Evolutionary conservation across 352 stramenopile species (phyloP), one percentile per base, ranked within the genome.

Genomic region (Phytopythium aichiense): DNA sequence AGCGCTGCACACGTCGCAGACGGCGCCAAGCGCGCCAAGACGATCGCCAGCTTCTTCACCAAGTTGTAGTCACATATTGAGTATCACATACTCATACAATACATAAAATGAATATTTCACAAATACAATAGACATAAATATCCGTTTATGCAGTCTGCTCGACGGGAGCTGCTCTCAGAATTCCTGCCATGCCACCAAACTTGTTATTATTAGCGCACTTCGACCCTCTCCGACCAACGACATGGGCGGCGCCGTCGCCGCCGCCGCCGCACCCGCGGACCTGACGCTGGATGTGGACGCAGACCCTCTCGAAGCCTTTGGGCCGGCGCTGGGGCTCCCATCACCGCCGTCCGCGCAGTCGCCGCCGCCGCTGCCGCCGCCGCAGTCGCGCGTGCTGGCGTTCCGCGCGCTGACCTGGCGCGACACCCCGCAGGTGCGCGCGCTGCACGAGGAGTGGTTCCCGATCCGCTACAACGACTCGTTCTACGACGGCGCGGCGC

Each of bases 401-500:
- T 86, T 95, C 64, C 82, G 86, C 40, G 73, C 74, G 28, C 68
- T 99, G 43, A 61, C 76, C 57, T 75, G 81, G 2, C 65, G 60
- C 12, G 96, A 99, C 68, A 91, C 97, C 30, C 69, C 86, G 13
- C 73, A 90, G 48, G 91, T 99, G 62, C 93, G 96, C 71, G 67
- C 68, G 43, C 77, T 99, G 49, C 96, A 99, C 73, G 95, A 98
- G 68, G 75, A 97, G 64, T 99, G 95, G 92, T 99, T 99, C 68
- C 96, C 96, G 4, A 98, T 99, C 45, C 77, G 87, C 35, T 99
- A 99, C 77, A 97, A 97, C 66, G 77, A 97, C 63, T 83, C 88
- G 52, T 99, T 99, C 73, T 99, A 98, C 69, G 91, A 98, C 57
- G 81, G 91, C 42, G 77, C 97, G 1, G 88, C 92, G 12, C 71